Conservation (phyloP, 2,329 filamentous ascomycete genomes). For the Zymoseptoria brevis region DNA sequence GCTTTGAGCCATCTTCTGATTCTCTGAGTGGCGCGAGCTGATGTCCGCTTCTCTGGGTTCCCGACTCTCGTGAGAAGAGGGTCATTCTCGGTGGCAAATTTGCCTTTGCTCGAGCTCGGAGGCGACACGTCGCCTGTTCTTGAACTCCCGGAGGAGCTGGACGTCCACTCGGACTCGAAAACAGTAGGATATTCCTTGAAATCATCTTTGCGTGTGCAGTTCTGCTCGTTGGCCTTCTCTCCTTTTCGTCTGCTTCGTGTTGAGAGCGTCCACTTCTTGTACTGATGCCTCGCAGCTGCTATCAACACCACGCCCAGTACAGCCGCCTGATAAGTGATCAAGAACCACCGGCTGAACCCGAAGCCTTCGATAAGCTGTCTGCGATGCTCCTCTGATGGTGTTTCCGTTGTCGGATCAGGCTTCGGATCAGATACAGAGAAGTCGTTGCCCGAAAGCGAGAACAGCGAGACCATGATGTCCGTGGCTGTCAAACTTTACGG, state of each 20-base stretch:
- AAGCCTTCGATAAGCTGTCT: conserved; percentile 7
- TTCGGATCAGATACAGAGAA: neutral
- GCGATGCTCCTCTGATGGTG: neutral
- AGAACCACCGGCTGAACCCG: conserved; percentile 30
- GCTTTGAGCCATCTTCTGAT: conserved; percentile 8
- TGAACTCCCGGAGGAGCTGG: conserved; percentile 35
- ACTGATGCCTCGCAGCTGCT: conserved; percentile 33
- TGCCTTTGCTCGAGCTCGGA: conserved; percentile 28
- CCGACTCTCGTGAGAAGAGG: neutral
- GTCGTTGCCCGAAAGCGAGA: neutral
- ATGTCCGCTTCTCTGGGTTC: neutral
- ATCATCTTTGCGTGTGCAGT: neutral
- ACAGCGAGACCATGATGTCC: no score
- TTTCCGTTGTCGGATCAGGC: neutral
- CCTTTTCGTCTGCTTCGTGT: conserved; percentile 2
- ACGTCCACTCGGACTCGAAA: conserved; percentile 7
- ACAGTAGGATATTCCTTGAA: neutral
- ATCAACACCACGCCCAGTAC: conserved; percentile 31
- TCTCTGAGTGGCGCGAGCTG: neutral
- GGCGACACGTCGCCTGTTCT: conserved; percentile 31
- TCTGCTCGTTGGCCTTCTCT: neutral
- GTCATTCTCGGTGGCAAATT: conserved; percentile 44
- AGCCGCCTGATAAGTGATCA: conserved; percentile 35
- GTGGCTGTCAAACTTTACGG: no score
- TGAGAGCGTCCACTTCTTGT: conserved; percentile 19